phyloP scores from a whole-genome alignment of 2,329 filamentous ascomycete genomes.

The Venturia pyrina region DNA sequence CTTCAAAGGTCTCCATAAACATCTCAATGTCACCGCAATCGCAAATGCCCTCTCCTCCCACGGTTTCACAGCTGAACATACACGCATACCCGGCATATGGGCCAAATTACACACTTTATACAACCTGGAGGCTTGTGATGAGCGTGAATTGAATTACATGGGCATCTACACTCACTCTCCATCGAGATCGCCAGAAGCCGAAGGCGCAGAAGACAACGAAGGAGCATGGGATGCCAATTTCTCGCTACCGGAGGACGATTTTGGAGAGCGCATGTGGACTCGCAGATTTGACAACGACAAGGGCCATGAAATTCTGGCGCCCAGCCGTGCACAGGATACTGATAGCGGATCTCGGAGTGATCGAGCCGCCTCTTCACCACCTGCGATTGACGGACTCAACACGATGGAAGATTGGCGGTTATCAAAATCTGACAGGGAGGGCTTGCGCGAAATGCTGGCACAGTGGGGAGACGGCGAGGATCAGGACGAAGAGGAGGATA shows the following conservation, averaged over 20 bases:
- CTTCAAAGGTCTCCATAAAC: slow-evolving; percentile 71
- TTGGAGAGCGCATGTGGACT: slow-evolving; percentile 2
- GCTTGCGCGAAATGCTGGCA: background rate
- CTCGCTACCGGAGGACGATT: slow-evolving; percentile 7
- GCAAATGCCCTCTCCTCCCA: slow-evolving; percentile 70
- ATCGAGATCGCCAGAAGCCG: slow-evolving; percentile 1
- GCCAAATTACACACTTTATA: slow-evolving; percentile 74
- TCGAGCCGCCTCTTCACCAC: slow-evolving; percentile 3
- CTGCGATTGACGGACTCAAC: slow-evolving; percentile 6
- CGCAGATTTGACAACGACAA: background rate
- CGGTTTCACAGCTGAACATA: slow-evolving; percentile 71
- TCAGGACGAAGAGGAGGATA: slow-evolving; percentile 7
- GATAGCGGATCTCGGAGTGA: background rate
- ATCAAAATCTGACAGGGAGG: background rate
- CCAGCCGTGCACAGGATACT: background rate
- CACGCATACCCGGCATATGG: slow-evolving; percentile 86
- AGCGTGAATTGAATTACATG: slow-evolving; percentile 50
- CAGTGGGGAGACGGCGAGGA: background rate
- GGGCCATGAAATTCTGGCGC: background rate
- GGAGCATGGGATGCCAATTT: slow-evolving; percentile 1
- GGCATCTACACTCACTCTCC: slow-evolving; percentile 3
- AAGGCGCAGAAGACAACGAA: slow-evolving; percentile 1
- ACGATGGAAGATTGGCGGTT: background rate
- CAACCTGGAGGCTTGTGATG: slow-evolving; percentile 76
- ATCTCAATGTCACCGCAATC: slow-evolving; percentile 85